A percentile compares a stretch with the other conserved stretches of the same genome.
phyloP scores from a whole-genome alignment of 306 rosid genomes.

The Cotoneaster glaucophyllus region DNA sequence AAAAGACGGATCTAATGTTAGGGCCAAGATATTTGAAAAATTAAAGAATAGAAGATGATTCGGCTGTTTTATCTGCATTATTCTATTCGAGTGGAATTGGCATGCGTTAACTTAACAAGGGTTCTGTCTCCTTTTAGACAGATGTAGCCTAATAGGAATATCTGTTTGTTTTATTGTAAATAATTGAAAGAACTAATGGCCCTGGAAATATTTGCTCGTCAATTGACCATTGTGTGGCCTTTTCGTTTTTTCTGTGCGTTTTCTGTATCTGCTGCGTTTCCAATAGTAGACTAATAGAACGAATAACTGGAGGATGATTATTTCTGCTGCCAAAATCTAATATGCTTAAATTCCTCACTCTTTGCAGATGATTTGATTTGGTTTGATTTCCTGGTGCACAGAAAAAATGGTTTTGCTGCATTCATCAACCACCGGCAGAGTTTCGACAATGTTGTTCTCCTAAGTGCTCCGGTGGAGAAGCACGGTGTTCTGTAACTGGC shows the following conservation, averaged over 20 bases:
- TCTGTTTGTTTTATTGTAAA: background rate
- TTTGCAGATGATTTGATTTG: conserved; percentile 4
- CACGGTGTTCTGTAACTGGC: conserved; percentile 47
- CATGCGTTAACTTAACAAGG: background rate
- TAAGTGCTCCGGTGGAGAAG: conserved; percentile 42
- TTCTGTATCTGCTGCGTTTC: background rate
- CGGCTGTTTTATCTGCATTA: background rate
- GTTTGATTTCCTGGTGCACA: conserved; percentile 35
- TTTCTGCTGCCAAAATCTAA: background rate
- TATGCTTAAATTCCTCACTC: background rate
- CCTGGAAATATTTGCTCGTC: background rate
- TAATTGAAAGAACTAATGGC: background rate
- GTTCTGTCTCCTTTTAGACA: background rate
- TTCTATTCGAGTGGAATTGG: background rate
- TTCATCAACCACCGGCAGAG: conserved; percentile 62
- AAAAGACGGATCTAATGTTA: background rate
- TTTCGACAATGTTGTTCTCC: conserved; percentile 38
- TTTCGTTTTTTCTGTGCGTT: background rate
- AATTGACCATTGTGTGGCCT: background rate
- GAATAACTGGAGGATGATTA: background rate
- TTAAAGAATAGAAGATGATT: background rate
- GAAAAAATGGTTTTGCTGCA: conserved; percentile 99
- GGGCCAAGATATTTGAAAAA: background rate
- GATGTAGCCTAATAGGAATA: background rate
- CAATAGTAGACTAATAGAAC: background rate